Percentiles rank a stretch among this genome's conserved stretches.
phyloP scores from a whole-genome alignment of 2,329 filamentous ascomycete species.

The Neonectria magnoliae region DNA sequence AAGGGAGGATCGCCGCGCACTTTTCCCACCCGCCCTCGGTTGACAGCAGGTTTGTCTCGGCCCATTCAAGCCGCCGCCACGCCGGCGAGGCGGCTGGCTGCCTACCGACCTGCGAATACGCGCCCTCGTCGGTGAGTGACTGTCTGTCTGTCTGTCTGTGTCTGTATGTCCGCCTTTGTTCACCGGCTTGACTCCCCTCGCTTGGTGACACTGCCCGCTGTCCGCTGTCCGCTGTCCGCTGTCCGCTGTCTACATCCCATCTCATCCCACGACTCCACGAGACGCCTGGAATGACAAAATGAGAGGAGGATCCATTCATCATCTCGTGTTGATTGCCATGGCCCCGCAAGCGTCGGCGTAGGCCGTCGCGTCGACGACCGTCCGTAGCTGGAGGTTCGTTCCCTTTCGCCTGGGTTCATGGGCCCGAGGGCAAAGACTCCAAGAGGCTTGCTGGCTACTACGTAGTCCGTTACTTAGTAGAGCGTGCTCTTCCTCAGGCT shows the following conservation, averaged over 20 bases:
- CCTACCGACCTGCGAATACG: not conserved
- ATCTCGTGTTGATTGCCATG: constrained; percentile 45
- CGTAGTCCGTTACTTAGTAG: not conserved
- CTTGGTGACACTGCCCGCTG: not conserved
- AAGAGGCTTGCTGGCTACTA: constrained; percentile 6
- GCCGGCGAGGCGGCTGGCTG: constrained; percentile 1
- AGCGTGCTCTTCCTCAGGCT: constrained; percentile 20
- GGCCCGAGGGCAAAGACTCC: constrained; percentile 18
- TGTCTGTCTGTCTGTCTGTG: not conserved
- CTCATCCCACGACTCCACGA: constrained; percentile 4
- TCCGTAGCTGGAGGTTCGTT: not conserved
- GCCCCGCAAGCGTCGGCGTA: constrained; percentile 41
- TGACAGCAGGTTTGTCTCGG: constrained; percentile 16
- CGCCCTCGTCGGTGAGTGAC: not conserved
- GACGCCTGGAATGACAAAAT: constrained; percentile 31
- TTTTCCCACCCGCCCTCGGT: constrained; percentile 14
- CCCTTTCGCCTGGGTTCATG: constrained; percentile 12
- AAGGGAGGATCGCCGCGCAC: constrained; percentile 6
- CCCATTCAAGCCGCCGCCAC: constrained; percentile 13
- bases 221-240: not conserved
- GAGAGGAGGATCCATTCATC: constrained; percentile 44
- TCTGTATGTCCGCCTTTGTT: not conserved
- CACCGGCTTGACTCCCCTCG: constrained; percentile 5
- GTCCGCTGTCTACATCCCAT: not conserved
- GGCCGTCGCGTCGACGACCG: constrained; percentile 25